Percentiles rank a stretch among this genome's conserved stretches.
phyloP scores from a whole-genome alignment of 495 filamentous ascomycete genomes.

The Sporormia fimetaria region DNA sequence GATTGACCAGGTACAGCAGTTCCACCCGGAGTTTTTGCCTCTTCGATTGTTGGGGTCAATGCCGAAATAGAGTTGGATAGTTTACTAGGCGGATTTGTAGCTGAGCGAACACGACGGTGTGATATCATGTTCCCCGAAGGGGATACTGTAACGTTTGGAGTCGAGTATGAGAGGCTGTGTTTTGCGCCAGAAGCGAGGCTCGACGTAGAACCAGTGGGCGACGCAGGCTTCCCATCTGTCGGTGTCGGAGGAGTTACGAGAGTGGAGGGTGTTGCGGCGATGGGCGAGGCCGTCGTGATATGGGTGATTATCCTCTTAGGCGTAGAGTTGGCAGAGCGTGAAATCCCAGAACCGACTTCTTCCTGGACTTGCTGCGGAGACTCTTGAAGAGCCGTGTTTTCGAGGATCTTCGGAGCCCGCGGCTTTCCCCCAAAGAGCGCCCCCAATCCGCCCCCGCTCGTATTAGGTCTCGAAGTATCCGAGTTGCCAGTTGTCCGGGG shows the following conservation, averaged over 20 bases:
- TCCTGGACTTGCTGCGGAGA: slow-evolving; percentile 19
- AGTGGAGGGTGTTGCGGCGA: slow-evolving; percentile 31
- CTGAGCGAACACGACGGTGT: slow-evolving; percentile 54
- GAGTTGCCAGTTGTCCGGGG: slow-evolving; percentile 15
- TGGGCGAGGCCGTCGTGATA: slow-evolving; percentile 31
- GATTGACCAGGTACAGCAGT: slow-evolving; percentile 36
- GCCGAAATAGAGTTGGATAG: slow-evolving; percentile 65
- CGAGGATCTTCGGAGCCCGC: slow-evolving; percentile 10
- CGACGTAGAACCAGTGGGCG: slow-evolving; percentile 18
- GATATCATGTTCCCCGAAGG: slow-evolving; percentile 66
- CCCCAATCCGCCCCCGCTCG: slow-evolving; percentile 18
- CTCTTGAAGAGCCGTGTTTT: slow-evolving; percentile 9
- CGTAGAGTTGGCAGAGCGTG: no score
- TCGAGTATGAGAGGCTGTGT: slow-evolving; percentile 26
- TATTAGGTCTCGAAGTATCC: slow-evolving; percentile 15
- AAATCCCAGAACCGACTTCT: no score
- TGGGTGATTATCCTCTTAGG: slow-evolving; percentile 21
- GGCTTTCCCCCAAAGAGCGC: slow-evolving; percentile 20
- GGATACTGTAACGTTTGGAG: slow-evolving; percentile 34
- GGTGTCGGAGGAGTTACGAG: slow-evolving; percentile 35
- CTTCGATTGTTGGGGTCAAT: slow-evolving; percentile 61
- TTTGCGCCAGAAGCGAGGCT: slow-evolving; percentile 21
- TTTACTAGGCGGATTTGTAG: slow-evolving; percentile 70
- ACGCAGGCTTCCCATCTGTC: slow-evolving; percentile 27
- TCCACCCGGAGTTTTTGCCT: slow-evolving; percentile 43